phyloP scores from a whole-genome alignment of 108 stramenopile genomes.

The Thalassiosira profunda region DNA sequence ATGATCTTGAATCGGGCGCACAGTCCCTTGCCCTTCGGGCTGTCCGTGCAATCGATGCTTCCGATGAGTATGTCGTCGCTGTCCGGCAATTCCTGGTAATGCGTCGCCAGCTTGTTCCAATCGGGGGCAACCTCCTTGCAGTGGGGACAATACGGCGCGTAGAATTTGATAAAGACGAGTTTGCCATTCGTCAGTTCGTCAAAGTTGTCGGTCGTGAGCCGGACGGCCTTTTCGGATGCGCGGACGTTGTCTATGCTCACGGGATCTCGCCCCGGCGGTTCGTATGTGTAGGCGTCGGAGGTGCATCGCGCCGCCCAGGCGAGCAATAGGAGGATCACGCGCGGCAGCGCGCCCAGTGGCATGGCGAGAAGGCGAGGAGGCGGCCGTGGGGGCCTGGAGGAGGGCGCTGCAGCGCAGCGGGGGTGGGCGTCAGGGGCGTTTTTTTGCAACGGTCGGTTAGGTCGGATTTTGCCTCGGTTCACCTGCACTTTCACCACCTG shows the following conservation, averaged over 20 bases:
- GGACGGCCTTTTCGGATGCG: conserved; percentile 17
- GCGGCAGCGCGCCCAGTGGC: background rate
- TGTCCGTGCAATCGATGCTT: conserved; percentile 46
- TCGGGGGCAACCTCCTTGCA: conserved; percentile 41
- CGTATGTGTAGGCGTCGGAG: conserved; percentile 20
- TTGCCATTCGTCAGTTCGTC: conserved; percentile 45
- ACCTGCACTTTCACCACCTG: too few relatives aligned
- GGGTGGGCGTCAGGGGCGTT: too few relatives aligned
- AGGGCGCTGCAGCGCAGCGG: too few relatives aligned
- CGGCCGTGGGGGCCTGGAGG: too few relatives aligned
- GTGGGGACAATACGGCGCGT: conserved; percentile 45
- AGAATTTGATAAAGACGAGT: conserved; percentile 46
- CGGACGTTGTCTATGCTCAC: conserved; percentile 42
- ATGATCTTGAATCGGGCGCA: conserved; percentile 42
- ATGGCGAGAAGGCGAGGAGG: too few relatives aligned
- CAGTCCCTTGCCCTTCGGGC: conserved; percentile 38
- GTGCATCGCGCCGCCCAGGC: background rate
- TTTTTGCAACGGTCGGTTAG: too few relatives aligned
- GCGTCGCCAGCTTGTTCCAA: conserved; percentile 45
- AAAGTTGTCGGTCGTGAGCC: conserved; percentile 41
- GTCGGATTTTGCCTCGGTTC: too few relatives aligned
- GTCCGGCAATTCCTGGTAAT: conserved; percentile 16
- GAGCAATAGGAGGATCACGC: background rate
- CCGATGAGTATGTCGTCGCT: conserved; percentile 35
- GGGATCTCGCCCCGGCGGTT: conserved; percentile 46